Conservation (phyloP, 2,329 filamentous ascomycete species). For the Colletotrichum coccodes region DNA sequence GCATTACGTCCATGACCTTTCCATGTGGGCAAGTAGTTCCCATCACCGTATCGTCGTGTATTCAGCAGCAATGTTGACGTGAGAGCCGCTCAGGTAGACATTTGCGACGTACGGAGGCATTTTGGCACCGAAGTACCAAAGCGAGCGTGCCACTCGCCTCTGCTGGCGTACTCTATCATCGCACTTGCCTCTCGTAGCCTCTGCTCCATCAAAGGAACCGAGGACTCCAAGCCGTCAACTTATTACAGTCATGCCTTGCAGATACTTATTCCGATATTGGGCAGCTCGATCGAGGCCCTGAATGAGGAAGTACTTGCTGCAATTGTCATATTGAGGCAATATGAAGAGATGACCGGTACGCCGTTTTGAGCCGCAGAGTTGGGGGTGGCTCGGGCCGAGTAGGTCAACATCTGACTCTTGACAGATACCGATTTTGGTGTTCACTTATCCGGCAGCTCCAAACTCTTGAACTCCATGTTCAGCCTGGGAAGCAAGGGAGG, state of each 20-base stretch:
- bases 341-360: conserved; percentile 51
- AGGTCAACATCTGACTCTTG: neutral
- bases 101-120: conserved; percentile 51
- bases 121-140: conserved; percentile 53
- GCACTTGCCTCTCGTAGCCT: conserved; percentile 39
- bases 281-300: conserved; percentile 44
- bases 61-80: neutral
- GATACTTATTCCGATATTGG: conserved; percentile 48
- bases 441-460: conserved; percentile 40
- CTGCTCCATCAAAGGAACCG: conserved; percentile 27
- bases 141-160: conserved; percentile 48
- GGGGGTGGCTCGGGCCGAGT: too few relatives aligned
- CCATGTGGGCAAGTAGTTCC: neutral
- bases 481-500: conserved; percentile 41
- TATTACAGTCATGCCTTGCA: conserved; percentile 54
- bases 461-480: conserved; percentile 40
- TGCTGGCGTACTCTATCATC: conserved; percentile 45
- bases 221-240: conserved; percentile 45
- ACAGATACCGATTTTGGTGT: conserved; percentile 40
- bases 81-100: conserved; percentile 46
- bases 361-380: too few relatives aligned
- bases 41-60: too few relatives aligned
- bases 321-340: conserved; percentile 48
- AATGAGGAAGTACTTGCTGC: conserved; percentile 51
- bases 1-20: conserved; percentile 21